Base-by-base conservation (phyloP, 306 rosid species). In the Prunus salicina region DNA sequence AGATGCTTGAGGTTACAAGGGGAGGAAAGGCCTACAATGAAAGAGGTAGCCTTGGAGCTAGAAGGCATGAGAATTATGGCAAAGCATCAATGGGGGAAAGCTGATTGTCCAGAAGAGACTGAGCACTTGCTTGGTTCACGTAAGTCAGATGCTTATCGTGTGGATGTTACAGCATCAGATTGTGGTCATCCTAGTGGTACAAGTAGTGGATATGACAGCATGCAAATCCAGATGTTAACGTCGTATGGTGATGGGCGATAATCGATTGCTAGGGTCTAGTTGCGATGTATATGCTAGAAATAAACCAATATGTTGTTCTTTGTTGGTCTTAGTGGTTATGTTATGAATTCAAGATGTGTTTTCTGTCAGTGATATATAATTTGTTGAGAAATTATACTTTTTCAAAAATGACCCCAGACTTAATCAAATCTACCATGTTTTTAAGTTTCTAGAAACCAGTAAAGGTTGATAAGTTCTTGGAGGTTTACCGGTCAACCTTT, bases 11-110 rank as follows among this genome's bases (percentile, higher is more conserved):
- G 9, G 6, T 47, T 72, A 9, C 56, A 72, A 41, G 76, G 76
- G 3, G 69, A 32, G 34, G 77, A 73, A 6, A 73, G 69, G 46
- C 77, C 77, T 57, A 6, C 47, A 1, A 46, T 61, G 69, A 62
- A 61, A 45, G 76, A 58, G 45, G 69, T 60, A 27, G 69, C 20
- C 0, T 27, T 19, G 60, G 69, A 70, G 19, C 24, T 78, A 2
- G 82, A 78, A 30, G 77, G 57, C 3, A 1, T 78, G 64, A 51
- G 20, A 12, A 5, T 22, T 0, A 56, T 1, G 65, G 53, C 24
- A 53, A 34, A 30, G 9, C 76, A 72, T 34, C 65, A 66, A 7
- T 55, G 75, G 75, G 75, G 7, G 3, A 10, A 11, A 2, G 51
- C 41, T 1, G 24, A 52, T 8, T 52, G 12, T 14, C 2, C 1